Conservation (phyloP, 257 asterid genomes). For the Nicotiana tabacum region DNA sequence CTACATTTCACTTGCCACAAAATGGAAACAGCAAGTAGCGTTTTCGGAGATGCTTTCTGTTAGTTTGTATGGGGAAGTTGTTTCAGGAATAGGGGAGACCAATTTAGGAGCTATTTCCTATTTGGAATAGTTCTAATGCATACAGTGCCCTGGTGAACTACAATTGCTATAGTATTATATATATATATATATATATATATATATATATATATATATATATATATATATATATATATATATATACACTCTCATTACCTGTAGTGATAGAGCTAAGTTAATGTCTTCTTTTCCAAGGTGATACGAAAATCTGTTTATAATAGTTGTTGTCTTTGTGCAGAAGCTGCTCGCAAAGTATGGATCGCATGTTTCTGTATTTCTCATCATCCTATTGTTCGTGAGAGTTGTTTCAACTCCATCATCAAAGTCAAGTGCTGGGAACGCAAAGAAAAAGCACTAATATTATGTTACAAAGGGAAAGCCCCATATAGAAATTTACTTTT, state of each 20-base stretch:
- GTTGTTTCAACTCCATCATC: slow-evolving; percentile 27
- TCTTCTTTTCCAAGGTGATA: background rate
- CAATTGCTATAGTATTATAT: background rate
- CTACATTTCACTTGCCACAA: background rate
- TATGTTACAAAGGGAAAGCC: background rate
- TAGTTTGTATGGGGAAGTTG: background rate
- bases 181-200: background rate
- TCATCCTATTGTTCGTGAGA: slow-evolving; percentile 31
- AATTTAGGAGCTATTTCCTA: background rate
- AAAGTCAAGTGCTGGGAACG: slow-evolving; percentile 11
- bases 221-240: no score
- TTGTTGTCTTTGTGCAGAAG: slow-evolving; percentile 35
- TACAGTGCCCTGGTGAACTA: background rate
- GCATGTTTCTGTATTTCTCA: slow-evolving; percentile 40
- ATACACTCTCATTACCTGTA: background rate
- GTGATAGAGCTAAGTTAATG: background rate
- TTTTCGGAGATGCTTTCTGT: background rate
- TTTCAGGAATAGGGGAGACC: background rate
- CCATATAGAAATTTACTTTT: background rate
- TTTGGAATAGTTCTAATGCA: background rate
- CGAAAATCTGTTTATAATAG: background rate
- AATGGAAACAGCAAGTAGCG: background rate
- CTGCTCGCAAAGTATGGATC: slow-evolving; percentile 43
- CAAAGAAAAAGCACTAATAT: slow-evolving; percentile 16
- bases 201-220: no score